A percentile compares a stretch with the other conserved stretches of the same genome.
Conservation (phyloP, 805 yeast genomes). For the Pichia phayaonensis region DNA sequence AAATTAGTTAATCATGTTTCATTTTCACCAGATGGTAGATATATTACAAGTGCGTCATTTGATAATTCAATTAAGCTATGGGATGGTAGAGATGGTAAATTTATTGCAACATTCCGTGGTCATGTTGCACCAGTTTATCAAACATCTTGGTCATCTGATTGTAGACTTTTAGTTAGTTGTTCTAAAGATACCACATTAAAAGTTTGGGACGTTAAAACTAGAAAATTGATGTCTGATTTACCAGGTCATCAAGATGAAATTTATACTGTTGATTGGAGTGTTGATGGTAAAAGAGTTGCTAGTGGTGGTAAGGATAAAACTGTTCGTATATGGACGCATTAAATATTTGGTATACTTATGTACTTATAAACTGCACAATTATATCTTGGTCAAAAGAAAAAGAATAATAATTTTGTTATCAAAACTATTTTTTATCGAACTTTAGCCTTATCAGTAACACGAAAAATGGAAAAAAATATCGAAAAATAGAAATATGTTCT, state of each 20-base stretch:
- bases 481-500: too few species aligned
- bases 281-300: slow-evolving; percentile 89
- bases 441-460: not conserved
- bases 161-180: slow-evolving; percentile 82
- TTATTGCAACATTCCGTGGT: slow-evolving; percentile 84
- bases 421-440: too few species aligned
- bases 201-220: slow-evolving; percentile 90
- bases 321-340: slow-evolving; percentile 90
- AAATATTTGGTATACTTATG: not conserved
- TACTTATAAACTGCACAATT: not conserved
- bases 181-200: slow-evolving; percentile 94
- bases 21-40: slow-evolving; percentile 92
- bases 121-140: slow-evolving; percentile 98
- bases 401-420: not conserved
- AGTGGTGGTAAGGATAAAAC: slow-evolving; percentile 97
- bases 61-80: slow-evolving; percentile 93
- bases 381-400: too few species aligned
- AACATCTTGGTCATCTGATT: slow-evolving; percentile 96
- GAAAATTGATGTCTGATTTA: slow-evolving; percentile 76
- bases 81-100: slow-evolving; percentile 92
- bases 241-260: slow-evolving; percentile 98
- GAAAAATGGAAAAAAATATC: not conserved
- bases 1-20: slow-evolving; percentile 93
- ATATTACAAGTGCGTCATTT: slow-evolving; percentile 85
- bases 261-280: slow-evolving; percentile 96